Conservation (phyloP, 176 grass and related monocot species). For the Aegilops longissima region DNA sequence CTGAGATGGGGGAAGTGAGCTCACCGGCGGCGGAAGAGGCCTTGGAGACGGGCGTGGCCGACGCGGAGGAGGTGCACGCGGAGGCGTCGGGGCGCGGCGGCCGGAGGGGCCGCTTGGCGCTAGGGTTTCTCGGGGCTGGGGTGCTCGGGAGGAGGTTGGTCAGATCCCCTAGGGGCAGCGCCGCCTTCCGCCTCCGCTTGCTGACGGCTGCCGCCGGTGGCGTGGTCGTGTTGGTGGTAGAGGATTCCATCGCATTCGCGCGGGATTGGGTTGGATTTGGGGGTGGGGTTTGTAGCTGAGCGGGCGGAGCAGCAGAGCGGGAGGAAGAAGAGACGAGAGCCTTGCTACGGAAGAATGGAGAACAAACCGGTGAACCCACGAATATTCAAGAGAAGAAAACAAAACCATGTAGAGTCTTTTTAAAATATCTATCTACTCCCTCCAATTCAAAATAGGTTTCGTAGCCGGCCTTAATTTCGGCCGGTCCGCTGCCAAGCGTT, state of each 20-base stretch:
- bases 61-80: neutral
- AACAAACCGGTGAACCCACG: neutral
- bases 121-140: slow-evolving; percentile 11
- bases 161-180: slow-evolving; percentile 41
- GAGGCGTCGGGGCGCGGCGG: neutral
- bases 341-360: slow-evolving; percentile 15
- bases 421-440: too few species aligned
- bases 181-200: slow-evolving; percentile 26
- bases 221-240: neutral
- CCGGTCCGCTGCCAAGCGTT: too few species aligned
- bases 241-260: neutral
- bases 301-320: neutral
- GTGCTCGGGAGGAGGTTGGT: slow-evolving; percentile 47
- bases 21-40: slow-evolving; percentile 1
- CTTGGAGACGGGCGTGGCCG: slow-evolving; percentile 31
- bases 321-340: neutral
- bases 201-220: neutral
- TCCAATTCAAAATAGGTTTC: too few species aligned
- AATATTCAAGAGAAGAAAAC: too few species aligned
- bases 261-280: neutral
- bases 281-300: neutral
- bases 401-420: too few species aligned
- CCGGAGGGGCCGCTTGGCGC: neutral
- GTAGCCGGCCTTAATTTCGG: too few species aligned
- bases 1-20: neutral